Evolutionary conservation across 176 grass and related monocot species (phyloP).

Genomic region (Oryza australiensis): DNA sequence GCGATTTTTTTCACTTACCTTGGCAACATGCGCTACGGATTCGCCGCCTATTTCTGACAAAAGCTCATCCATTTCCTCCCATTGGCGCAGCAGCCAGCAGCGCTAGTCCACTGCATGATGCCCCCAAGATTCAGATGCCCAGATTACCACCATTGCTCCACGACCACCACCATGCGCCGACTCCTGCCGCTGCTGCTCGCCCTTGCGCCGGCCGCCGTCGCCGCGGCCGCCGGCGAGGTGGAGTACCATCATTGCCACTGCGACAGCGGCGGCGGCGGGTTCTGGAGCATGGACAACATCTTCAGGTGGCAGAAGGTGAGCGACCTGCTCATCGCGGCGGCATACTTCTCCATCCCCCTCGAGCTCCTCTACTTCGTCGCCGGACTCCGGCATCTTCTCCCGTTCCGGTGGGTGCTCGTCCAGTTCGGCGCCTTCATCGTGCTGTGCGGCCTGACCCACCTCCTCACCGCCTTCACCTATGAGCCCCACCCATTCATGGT

Average conservation of each 20-base stretch:
- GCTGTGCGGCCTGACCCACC: slow-evolving; percentile 91
- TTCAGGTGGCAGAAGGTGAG: slow-evolving; percentile 88
- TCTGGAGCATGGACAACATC: slow-evolving; percentile 78
- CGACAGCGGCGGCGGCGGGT: slow-evolving; percentile 6
- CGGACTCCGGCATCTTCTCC: slow-evolving; percentile 75
- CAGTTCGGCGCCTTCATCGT: slow-evolving; percentile 95
- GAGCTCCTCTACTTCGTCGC: slow-evolving; percentile 90
- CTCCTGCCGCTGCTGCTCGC: slow-evolving; percentile 14
- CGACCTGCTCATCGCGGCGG: slow-evolving; percentile 88
- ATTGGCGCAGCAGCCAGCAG: slow-evolving; percentile 22
- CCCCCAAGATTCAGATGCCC: slow-evolving; percentile 46
- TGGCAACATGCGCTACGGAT: slow-evolving; percentile 15
- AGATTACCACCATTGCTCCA: not conserved
- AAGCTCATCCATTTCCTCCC: not conserved
- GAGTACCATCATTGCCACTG: slow-evolving; percentile 42
- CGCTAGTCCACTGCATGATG: slow-evolving; percentile 28
- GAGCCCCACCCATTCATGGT: slow-evolving; percentile 82
- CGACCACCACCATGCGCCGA: slow-evolving; percentile 14
- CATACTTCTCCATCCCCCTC: slow-evolving; percentile 91
- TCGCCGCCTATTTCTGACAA: not conserved
- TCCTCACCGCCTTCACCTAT: slow-evolving; percentile 90
- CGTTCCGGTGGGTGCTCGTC: slow-evolving; percentile 91
- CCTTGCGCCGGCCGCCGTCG: not conserved
- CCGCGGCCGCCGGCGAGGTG: not conserved
- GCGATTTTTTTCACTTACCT: not conserved